Conservation (phyloP, 495 filamentous ascomycete genomes). For the Penicillium canescens region DNA sequence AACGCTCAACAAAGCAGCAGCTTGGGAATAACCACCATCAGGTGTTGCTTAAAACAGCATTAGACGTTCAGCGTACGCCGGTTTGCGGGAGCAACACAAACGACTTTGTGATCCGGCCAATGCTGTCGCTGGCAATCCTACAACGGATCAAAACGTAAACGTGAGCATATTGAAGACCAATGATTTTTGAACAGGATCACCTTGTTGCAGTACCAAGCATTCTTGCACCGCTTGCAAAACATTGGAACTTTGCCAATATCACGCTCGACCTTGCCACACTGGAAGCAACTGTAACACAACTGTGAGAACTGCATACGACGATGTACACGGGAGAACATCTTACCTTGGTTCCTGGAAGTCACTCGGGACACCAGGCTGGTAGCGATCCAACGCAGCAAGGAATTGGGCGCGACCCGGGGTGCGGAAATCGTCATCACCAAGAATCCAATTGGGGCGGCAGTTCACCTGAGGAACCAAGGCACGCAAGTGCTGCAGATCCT, state of each 20-base stretch:
- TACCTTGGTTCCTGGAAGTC: constrained; percentile 3
- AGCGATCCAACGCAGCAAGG: constrained; percentile 4
- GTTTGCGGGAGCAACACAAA: not conserved
- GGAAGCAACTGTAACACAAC: constrained; percentile 1
- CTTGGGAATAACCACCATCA: not conserved
- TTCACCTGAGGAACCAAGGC: not conserved
- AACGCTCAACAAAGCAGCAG: too few species aligned
- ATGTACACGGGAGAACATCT: not conserved
- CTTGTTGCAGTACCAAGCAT: constrained; percentile 4
- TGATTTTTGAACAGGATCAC: not conserved
- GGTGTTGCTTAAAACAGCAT: not conserved
- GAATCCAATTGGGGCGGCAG: not conserved
- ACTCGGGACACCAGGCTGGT: constrained; percentile 2
- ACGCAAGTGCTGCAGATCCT: constrained; percentile 1
- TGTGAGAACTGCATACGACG: not conserved
- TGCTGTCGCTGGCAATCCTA: constrained; percentile 1
- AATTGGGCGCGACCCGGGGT: constrained; percentile 7
- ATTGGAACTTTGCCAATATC: not conserved
- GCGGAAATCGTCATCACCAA: not conserved
- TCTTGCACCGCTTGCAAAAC: constrained; percentile 1
- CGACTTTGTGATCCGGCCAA: not conserved
- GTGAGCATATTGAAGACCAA: too few species aligned
- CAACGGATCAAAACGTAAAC: not conserved
- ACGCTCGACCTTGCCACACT: constrained; percentile 2
- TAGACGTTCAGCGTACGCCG: not conserved